These are phyloP conservation scores for Saraca asoca DNA, from an alignment of 331 rosid species.

Conservation along the genomic window DNA sequence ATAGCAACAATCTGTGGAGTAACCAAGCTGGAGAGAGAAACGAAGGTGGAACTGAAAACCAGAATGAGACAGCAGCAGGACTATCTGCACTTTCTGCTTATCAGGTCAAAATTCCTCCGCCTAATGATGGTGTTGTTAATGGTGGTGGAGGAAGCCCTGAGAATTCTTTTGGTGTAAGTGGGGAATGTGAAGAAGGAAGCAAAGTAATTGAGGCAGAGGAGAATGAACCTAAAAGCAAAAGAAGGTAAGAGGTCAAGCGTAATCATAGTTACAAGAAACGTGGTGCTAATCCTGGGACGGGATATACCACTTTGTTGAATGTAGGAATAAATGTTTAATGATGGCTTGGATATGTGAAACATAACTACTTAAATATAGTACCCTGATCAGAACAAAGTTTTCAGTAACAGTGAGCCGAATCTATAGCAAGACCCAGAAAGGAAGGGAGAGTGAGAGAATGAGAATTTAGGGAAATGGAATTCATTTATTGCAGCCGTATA, in stretches of 20 bases:
- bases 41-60: slow-evolving; percentile 59
- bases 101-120: slow-evolving; percentile 43
- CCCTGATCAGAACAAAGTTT: no score
- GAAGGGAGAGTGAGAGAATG: neutral
- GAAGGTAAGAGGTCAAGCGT: slow-evolving; percentile 62
- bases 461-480: neutral
- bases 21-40: slow-evolving; percentile 50
- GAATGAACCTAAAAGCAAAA: slow-evolving; percentile 61
- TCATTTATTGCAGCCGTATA: neutral
- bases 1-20: slow-evolving; percentile 37
- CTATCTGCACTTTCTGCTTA: slow-evolving; percentile 30
- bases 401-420: neutral
- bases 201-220: slow-evolving; percentile 57
- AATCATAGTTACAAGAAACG: no score
- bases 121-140: slow-evolving; percentile 42
- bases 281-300: no score
- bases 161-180: slow-evolving; percentile 66
- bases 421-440: neutral
- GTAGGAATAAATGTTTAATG: no score
- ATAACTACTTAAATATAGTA: no score
- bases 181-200: slow-evolving; percentile 73
- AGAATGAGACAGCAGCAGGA: slow-evolving; percentile 40
- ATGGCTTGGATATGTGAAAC: no score
- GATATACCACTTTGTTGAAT: no score
- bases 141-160: slow-evolving; percentile 53